Evolutionary conservation across 2,329 filamentous ascomycete species (phyloP), one percentile per base, ranked within the genome.

Genomic region (Trichoderma koningiopsis): DNA sequence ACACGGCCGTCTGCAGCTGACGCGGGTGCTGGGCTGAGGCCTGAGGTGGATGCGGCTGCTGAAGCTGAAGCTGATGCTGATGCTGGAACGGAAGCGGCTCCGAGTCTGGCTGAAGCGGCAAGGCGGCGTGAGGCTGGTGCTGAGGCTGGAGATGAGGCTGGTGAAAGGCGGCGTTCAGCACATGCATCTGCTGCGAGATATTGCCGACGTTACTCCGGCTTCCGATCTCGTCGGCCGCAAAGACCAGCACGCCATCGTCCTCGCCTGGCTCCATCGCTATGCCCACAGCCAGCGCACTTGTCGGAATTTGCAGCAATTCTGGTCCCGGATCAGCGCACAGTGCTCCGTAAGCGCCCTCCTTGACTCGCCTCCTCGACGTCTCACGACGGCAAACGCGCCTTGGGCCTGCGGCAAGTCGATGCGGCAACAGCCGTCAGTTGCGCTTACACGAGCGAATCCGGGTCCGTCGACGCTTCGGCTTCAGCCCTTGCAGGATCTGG

Each of bases 211-310:
- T 57, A 19, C 24, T 11, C 53, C 27, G 63, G 16, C 59, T 19
- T 22, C 31, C 40, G 24, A 27, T 29, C 24, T 66, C 37, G 29
- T 68, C 65, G 43, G 29, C 43, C 22, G 31, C 24, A 24, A 61
- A 68, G 31, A 33, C 40, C 19, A 24, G 47, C 14, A 68, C 24
- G 43, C 65, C 56, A 47, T 68, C 43, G 3, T 61, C 65, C n/a
- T 56, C 35, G 19, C 29, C 56, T 6, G 40, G 31, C 22, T 60
- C 57, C 57, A 60, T 60, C 24, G 11, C 33, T 3, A 3, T 24
- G 47, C n/a, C 27, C 40, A 43, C 16, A 57, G 24, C 33, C 33
- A 35, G 33, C 3, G 33, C 33, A 35, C 33, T 29, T 40, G 14
- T 24, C 29, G 47, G 24, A 53, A 53, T 53, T 19, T 43, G 40